Conservation (phyloP, 768 basidiomycete species). For the Cystofilobasidium macerans region DNA sequence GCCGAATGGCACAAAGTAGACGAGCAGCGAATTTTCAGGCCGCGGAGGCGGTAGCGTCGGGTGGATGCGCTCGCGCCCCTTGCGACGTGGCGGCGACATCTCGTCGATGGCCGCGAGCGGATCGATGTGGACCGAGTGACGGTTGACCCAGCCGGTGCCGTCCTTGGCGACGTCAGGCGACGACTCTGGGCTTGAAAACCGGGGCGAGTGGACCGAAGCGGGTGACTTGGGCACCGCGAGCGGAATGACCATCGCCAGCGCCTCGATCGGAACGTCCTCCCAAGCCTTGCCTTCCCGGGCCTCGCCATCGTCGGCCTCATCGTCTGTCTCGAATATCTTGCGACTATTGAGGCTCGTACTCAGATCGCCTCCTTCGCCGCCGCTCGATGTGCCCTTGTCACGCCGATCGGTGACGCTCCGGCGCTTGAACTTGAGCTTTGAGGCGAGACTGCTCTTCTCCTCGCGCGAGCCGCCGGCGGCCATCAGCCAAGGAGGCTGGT, state of each 20-base stretch:
- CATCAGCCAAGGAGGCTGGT: conserved; percentile 22
- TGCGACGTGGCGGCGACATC: neutral
- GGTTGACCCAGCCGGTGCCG: neutral
- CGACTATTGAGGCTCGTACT: conserved; percentile 5
- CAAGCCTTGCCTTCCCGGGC: conserved; percentile 24
- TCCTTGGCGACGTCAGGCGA: neutral
- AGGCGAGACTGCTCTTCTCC: conserved; percentile 10
- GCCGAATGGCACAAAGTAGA: conserved; percentile 26
- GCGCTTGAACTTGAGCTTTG: conserved; percentile 23
- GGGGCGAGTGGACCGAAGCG: neutral
- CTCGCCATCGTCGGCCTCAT: conserved; percentile 26
- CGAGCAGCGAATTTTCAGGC: conserved; percentile 23
- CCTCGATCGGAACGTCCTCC: conserved; percentile 26
- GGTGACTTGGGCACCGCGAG: conserved; percentile 15
- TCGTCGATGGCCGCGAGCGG: neutral
- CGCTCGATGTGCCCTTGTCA: conserved; percentile 3
- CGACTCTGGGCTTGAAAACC: neutral
- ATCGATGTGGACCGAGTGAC: neutral
- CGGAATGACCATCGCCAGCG: conserved; percentile 27
- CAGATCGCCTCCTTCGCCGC: conserved; percentile 17
- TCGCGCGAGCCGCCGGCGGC: conserved; percentile 1
- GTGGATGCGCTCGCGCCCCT: neutral
- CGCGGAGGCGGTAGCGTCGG: conserved; percentile 3
- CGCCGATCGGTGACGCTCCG: conserved; percentile 17
- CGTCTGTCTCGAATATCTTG: conserved; percentile 12